Evolutionary conservation across 2,329 filamentous ascomycete genomes (phyloP), one percentile per base, ranked within the genome.

Genomic region (Leptographium galeiforme): DNA sequence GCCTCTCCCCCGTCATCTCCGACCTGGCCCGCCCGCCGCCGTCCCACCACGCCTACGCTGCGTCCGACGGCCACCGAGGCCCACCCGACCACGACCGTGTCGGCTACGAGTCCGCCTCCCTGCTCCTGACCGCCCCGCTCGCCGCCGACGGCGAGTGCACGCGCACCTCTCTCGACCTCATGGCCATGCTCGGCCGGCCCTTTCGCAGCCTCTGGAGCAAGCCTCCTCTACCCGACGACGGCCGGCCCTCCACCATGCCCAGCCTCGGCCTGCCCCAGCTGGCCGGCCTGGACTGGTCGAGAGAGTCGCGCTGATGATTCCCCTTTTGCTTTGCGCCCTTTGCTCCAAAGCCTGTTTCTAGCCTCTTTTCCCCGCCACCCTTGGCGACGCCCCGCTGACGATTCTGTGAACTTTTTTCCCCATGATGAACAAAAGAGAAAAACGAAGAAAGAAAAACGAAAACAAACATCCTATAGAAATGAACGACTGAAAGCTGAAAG

Each of bases 111-210:
- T 53, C 38, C 13, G 41, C 50, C 5, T 25, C 38, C 1, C 40
- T 57, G 46, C 52, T 59, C 8, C 50, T 57, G n/a, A 53, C 52
- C 5, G 48, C 58, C 1, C 57, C 57, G 6, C 18, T 25, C 6
- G 36, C 52, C 25, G 48, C 49, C 2, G 8, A 50, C 1, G 34
- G 49, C 0, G 53, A 53, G n/a, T 36, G 30, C 18, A 48, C 52
- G 0, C 51, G 50, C 8, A n/a, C 58, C 13, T 36, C 56, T 8
- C 40, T 51, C 13, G 54, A 56, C 43, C 47, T 60, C 10, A 43
- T 58, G 43, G 25, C 25, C 11, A 52, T 58, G 56, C 36, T 60
- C 12, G 56, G 56, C 40, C 54, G 52, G 19, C 58, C 58, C 1
- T 60, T 59, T 25, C 40, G 53, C 33, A 48, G 43, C 32, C 46